These are phyloP conservation scores for Glutinoglossum americanum DNA, from an alignment of 495 filamentous ascomycete genomes.

Conservation along the genomic window DNA sequence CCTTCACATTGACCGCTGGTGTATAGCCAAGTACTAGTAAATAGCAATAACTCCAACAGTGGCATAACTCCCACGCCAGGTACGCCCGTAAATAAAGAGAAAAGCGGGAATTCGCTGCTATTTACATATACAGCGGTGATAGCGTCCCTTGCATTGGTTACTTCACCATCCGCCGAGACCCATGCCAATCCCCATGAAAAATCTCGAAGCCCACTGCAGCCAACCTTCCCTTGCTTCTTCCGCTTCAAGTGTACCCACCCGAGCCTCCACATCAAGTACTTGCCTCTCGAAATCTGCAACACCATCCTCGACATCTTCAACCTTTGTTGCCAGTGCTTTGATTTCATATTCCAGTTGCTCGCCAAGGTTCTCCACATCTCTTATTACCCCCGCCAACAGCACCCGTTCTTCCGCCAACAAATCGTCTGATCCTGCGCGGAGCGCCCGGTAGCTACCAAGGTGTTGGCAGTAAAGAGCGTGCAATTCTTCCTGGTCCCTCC, in stretches of 20 bases:
- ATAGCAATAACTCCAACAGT: no score
- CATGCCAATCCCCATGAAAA: conserved; percentile 34
- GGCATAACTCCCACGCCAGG: no score
- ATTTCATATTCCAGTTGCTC: conserved; percentile 93
- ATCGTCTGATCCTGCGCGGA: conserved; percentile 43
- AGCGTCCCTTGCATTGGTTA: not conserved
- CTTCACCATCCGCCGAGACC: not conserved
- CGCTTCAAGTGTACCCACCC: conserved; percentile 45
- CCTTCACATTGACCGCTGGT: no score
- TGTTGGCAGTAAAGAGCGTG: conserved; percentile 46
- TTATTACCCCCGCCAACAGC: conserved; percentile 48
- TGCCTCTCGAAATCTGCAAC: conserved; percentile 61
- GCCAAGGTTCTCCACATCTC: conserved; percentile 60
- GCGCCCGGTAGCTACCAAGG: conserved; percentile 35
- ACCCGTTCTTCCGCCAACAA: conserved; percentile 43
- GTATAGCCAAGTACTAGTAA: no score
- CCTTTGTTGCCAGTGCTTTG: conserved; percentile 51
- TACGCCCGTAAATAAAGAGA: no score
- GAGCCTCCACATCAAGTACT: conserved; percentile 54
- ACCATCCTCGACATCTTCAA: conserved; percentile 74
- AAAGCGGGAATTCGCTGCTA: no score
- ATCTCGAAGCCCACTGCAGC: conserved; percentile 35
- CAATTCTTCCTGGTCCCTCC: conserved; percentile 40
- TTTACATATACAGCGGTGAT: not conserved
- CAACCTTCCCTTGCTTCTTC: conserved; percentile 41